A percentile compares a stretch with the other conserved stretches of the same genome.
Evolutionary conservation across 225 moss, liverwort and hornwort genomes (phyloP).

Genomic region (Polytrichum formosum): DNA sequence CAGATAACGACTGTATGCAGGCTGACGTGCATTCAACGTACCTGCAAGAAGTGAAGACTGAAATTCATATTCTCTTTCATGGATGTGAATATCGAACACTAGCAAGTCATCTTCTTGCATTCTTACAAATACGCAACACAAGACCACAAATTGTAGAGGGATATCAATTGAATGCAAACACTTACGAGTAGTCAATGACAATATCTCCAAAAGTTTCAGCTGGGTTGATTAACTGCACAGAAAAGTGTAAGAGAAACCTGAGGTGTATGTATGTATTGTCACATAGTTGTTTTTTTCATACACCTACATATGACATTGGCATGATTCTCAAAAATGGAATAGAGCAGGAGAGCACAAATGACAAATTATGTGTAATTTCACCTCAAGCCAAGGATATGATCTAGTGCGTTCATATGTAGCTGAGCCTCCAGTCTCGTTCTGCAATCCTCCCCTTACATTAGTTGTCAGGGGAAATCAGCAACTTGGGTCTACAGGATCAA

Average conservation of each 20-base stretch:
- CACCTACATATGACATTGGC: too few species aligned
- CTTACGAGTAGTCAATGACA: conserved; percentile 96
- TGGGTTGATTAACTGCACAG: conserved; percentile 80
- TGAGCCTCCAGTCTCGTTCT: conserved; percentile 84
- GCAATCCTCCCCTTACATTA: conserved; percentile 1
- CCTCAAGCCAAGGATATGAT: conserved; percentile 98
- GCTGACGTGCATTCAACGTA: conserved; percentile 94
- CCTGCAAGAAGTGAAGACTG: conserved; percentile 25
- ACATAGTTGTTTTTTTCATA: too few species aligned
- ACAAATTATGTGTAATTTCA: conserved; percentile 5
- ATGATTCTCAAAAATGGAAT: too few species aligned
- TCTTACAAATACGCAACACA: too few species aligned
- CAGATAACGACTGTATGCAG: conserved; percentile 57
- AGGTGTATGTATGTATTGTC: too few species aligned
- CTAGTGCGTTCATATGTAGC: conserved; percentile 82
- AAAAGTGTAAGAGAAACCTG: not conserved
- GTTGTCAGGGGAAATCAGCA: not conserved
- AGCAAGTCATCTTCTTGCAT: not conserved
- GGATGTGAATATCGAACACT: not conserved
- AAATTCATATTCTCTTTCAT: not conserved
- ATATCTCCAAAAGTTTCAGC: conserved; percentile 97
- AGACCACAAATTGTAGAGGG: too few species aligned
- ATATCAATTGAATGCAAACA: not conserved
- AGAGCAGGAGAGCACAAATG: too few species aligned
- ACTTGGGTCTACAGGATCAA: too few species aligned